phyloP scores from a whole-genome alignment of 305 asterid species.

The Fraxinus xanthoxyloides region DNA sequence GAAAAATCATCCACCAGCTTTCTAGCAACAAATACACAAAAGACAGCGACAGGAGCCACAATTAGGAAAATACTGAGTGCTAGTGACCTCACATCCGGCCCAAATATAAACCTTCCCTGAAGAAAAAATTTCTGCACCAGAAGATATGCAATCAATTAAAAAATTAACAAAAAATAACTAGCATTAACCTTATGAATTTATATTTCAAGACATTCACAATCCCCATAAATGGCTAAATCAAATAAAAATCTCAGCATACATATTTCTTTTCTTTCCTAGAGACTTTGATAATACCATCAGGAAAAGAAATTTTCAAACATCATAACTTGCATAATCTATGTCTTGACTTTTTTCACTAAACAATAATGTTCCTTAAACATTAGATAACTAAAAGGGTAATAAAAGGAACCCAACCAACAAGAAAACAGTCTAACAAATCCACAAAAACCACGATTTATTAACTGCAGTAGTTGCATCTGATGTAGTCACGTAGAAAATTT shows the following conservation, averaged over 20 bases:
- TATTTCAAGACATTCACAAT: background rate
- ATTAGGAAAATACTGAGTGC: slow-evolving; percentile 80
- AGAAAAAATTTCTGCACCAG: slow-evolving; percentile 75
- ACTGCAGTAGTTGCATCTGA: background rate
- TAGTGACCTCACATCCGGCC: slow-evolving; percentile 92
- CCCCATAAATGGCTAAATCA: background rate
- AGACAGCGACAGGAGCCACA: slow-evolving; percentile 71
- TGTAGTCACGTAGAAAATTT: background rate
- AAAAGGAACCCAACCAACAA: background rate
- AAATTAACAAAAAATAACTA: background rate
- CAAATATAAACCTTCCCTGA: slow-evolving; percentile 91
- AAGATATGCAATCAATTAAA: slow-evolving; percentile 23
- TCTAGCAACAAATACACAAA: slow-evolving; percentile 86
- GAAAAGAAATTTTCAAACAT: background rate
- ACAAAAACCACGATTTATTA: background rate
- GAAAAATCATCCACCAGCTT: slow-evolving; percentile 75
- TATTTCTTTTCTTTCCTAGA: background rate
- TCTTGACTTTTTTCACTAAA: background rate
- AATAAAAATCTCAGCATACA: background rate
- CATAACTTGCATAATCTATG: background rate
- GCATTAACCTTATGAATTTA: background rate
- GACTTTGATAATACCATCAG: background rate
- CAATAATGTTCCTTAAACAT: background rate
- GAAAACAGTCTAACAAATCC: background rate
- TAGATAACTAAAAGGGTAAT: background rate